Base-by-base conservation (phyloP, 179 eudicot genomes). In the Beta lomatogona region DNA sequence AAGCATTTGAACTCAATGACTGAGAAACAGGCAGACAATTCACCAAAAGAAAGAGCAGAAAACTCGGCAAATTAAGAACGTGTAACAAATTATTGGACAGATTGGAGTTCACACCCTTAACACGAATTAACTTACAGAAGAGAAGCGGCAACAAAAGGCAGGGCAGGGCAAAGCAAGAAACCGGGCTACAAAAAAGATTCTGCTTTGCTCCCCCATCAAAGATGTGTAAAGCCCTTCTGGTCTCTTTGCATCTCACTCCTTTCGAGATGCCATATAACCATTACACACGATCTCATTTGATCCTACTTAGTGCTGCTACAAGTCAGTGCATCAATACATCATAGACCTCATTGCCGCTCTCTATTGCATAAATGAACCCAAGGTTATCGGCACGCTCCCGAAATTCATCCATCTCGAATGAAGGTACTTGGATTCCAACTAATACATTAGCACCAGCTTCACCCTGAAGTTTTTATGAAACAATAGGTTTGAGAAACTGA, bases 371-470 rank as follows among this genome's bases (percentile, higher is more conserved):
- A 14, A 88, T 74, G 71, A 85, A 97, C 14, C 98, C 99, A 65
- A 97, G 95, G 77, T 36, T 74, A 53, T 92, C 86, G 11, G 98
- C 98, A 46, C 87, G 87, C 58, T 72, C 79, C 57, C 65, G 82
- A 71, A 97, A 94, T 80, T 92, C 91, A 3, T 81, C 83, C 71
- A 93, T 88, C 85, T 94, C 95, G 0, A 79, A 73, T 0, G 57
- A 25, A 5, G 90, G 82, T 55, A 97, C 97, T 93, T 94, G 99
- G 72, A 97, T 91, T 63, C 95, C 99, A 9, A 97, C 99, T 82
- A 97, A 85, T 65, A 97, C 98, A 77, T 94, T 94, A 48, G 98
- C 97, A 76, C 98, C 99, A 0, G 89, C 82, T 81, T 93, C 97
- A 85, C 97, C 99, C 99, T 97, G 70, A 83, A 70, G 6, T 21